phyloP scores from a whole-genome alignment of 1,139 yeast species.

The Eremothecium gossypii region DNA sequence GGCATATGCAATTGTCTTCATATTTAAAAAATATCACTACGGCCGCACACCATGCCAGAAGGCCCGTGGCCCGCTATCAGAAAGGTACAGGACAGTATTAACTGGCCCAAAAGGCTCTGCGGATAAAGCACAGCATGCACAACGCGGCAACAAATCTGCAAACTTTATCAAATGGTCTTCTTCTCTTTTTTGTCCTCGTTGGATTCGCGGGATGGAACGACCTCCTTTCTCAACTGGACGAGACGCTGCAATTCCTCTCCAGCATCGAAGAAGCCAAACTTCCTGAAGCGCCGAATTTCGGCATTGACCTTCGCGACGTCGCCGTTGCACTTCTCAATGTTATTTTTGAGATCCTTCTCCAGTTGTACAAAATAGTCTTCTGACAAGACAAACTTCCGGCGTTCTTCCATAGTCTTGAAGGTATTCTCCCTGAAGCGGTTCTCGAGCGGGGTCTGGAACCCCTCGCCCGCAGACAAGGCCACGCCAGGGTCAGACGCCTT shows the following conservation, averaged over 20 bases:
- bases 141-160: background rate
- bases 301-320: constrained; percentile 29
- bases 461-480: constrained; percentile 65
- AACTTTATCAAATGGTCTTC: background rate
- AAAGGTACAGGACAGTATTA: too few species aligned
- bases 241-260: constrained; percentile 36
- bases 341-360: constrained; percentile 38
- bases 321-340: constrained; percentile 21
- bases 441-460: constrained; percentile 55
- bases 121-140: background rate
- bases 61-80: too few species aligned
- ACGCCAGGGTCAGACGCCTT: constrained; percentile 54
- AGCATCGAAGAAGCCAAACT: constrained; percentile 49
- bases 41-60: too few species aligned
- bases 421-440: constrained; percentile 26
- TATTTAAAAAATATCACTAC: too few species aligned
- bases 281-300: constrained; percentile 40
- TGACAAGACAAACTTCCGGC: constrained; percentile 39
- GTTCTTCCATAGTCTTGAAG: constrained; percentile 27
- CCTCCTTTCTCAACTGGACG: constrained; percentile 27
- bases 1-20: too few species aligned
- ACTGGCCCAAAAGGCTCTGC: background rate
- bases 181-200: constrained; percentile 5
- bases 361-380: constrained; percentile 45
- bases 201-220: constrained; percentile 5